phyloP scores from a whole-genome alignment of 2,329 filamentous ascomycete genomes.

The Fusarium napiforme region DNA sequence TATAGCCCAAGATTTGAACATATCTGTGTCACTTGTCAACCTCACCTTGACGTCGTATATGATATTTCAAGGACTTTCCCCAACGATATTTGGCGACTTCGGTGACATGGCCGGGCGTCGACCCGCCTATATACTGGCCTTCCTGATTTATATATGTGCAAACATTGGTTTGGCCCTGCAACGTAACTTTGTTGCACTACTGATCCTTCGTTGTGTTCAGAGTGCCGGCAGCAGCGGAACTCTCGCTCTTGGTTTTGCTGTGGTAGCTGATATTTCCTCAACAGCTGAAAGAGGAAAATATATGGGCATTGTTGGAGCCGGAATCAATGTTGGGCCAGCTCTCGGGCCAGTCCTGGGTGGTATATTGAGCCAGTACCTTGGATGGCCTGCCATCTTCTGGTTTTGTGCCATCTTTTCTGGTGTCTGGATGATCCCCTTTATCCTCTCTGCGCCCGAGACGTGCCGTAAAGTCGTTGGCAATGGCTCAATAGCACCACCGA shows the following conservation, averaged over 20 bases:
- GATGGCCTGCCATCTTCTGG: slow-evolving; percentile 78
- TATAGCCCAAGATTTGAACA: slow-evolving; percentile 53
- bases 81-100: slow-evolving; percentile 70
- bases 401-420: slow-evolving; percentile 68
- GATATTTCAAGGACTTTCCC: slow-evolving; percentile 71
- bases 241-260: slow-evolving; percentile 75
- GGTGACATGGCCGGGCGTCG: slow-evolving; percentile 69
- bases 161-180: slow-evolving; percentile 71
- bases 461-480: slow-evolving; percentile 70
- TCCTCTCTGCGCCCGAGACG: slow-evolving; percentile 68
- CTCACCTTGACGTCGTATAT: slow-evolving; percentile 69
- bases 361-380: slow-evolving; percentile 69
- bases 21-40: slow-evolving; percentile 57
- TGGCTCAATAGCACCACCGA: slow-evolving; percentile 67
- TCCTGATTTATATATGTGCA: slow-evolving; percentile 66
- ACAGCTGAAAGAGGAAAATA: slow-evolving; percentile 77
- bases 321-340: slow-evolving; percentile 65
- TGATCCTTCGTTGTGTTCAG: slow-evolving; percentile 71
- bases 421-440: slow-evolving; percentile 63
- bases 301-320: slow-evolving; percentile 73
- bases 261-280: slow-evolving; percentile 77
- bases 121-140: slow-evolving; percentile 69
- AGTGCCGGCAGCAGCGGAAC: slow-evolving; percentile 74
- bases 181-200: slow-evolving; percentile 65
- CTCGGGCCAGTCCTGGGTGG: slow-evolving; percentile 72